Evolutionary conservation across 257 asterid species (phyloP), one percentile per base, ranked within the genome.

Genomic region (Perilla frutescens): DNA sequence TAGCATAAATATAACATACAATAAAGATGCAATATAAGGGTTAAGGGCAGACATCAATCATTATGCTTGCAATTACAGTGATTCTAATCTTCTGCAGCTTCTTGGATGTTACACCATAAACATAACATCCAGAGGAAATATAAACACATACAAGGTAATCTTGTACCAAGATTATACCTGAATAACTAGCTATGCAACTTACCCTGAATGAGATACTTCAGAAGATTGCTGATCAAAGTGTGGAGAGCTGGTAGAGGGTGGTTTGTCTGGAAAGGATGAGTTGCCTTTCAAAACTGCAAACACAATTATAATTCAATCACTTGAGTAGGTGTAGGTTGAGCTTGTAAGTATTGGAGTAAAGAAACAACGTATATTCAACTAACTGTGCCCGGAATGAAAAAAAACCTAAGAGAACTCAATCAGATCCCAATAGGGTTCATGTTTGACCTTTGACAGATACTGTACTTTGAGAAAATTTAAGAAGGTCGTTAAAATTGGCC

Each of bases 211-310:
- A 68, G 96, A 76, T 57, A 39, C 84, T 63, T 92, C 99, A 74
- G 87, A 66, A 62, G 96, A 68, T 70, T 82, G 97, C 80, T 84
- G 93, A 73, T 94, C 97, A 61, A 78, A 82, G 69, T 67, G 66
- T 72, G 92, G 87, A 54, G 91, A 83, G 81, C 86, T 70, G 69
- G 96, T 79, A 65, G 96, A 80, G 12, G 91, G 89, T 45, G 83
- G 73, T 83, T 95, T 95, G 59, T 95, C 99, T 1, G 96, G 96
- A 67, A 90, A 78, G 70, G 91, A 92, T 67, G 99, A 83, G 83
- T 70, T 85, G 78, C 98, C 97, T 86, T 92, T 95, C 80, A 92
- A 79, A 74, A 95, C 97, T 95, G 97, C 86, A 90, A 66, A 44
- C 67, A 79, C 50, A 71, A 58, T 64, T 43, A 66, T 70, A 39